Conservation (phyloP, 164 flowering plant species). For the Magnolia changhungtana region DNA sequence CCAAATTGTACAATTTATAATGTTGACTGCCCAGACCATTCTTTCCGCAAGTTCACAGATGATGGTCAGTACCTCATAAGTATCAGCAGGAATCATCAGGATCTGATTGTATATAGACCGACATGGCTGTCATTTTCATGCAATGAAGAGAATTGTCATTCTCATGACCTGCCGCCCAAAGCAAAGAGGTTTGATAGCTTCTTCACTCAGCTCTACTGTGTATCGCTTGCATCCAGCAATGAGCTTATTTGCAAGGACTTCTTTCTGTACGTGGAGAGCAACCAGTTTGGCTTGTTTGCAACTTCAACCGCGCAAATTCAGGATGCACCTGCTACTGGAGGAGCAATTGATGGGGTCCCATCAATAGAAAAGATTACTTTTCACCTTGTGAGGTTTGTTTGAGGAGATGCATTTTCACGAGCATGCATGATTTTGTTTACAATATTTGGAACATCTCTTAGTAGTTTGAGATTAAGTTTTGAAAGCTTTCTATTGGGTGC, state of each 20-base stretch:
- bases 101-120: constrained; percentile 88
- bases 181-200: constrained; percentile 82
- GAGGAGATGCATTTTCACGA: neutral
- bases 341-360: constrained; percentile 85
- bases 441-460: neutral
- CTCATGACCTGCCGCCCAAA: constrained; percentile 60
- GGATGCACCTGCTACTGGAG: constrained; percentile 75
- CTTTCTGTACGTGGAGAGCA: constrained; percentile 74
- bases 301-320: constrained; percentile 81
- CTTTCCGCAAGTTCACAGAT: constrained; percentile 90
- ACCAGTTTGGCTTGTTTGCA: constrained; percentile 93
- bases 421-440: neutral
- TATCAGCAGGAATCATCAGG: constrained; percentile 87
- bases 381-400: constrained; percentile 78
- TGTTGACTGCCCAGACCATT: constrained; percentile 85
- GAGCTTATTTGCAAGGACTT: constrained; percentile 94
- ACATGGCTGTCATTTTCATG: constrained; percentile 81
- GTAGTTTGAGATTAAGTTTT: neutral
- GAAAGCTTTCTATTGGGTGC: neutral
- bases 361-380: constrained; percentile 88
- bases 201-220: constrained; percentile 69
- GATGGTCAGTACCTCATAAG: constrained; percentile 90
- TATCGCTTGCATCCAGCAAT: constrained; percentile 78
- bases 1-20: constrained; percentile 81
- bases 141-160: constrained; percentile 55